Base-by-base conservation (phyloP, 75 land plant species). In the Cupressus sempervirens region DNA sequence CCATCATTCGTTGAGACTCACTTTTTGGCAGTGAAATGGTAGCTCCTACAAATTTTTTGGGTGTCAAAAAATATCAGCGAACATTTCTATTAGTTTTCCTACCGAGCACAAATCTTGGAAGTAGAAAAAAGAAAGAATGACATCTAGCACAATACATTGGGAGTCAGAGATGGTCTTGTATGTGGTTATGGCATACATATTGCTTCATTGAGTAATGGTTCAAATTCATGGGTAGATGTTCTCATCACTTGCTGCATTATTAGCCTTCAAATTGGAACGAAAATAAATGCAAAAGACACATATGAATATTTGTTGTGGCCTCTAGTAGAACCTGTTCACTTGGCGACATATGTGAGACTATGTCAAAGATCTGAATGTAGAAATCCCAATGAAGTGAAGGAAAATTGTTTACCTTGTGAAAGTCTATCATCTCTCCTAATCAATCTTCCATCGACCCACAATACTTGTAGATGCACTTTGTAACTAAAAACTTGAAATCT, bases 221-320 rank as follows among this genome's bases (percentile, higher is more conserved):
- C 94, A 53, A 97, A 96, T 89, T 90, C 97, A 6, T 95, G 95
- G 98, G 93, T 93, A 84, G 97, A 96, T 90, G 98, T 95, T 86
- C 97, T 94, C 36, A 93, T 97, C 72, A 96, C 95, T 30, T 95
- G 96, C 6, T 92, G 94, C 85, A 85, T 98, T 56, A 92, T 96
- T 50, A 90, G 95, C 77, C 90, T 98, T 74, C 76, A 81, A 79
- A 86, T 96, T n/a, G 82, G n/a, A n/a, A n/a, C n/a, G n/a, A n/a
- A 86, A 18, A 93, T 83, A 80, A 89, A 88, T 79, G 93, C 86
- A 48, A 91, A 85, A 85, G 90, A 82, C 52, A 85, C 88, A 62
- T 84, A 73, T 84, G 34, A 76, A 50, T 74, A 76, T 86, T 54
- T 92, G 46, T 72, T 97, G 45, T 98, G 99, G 98, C 99, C 99